Conservation (phyloP, 1,284 basidiomycete species). For the Leccinum proliferum region DNA sequence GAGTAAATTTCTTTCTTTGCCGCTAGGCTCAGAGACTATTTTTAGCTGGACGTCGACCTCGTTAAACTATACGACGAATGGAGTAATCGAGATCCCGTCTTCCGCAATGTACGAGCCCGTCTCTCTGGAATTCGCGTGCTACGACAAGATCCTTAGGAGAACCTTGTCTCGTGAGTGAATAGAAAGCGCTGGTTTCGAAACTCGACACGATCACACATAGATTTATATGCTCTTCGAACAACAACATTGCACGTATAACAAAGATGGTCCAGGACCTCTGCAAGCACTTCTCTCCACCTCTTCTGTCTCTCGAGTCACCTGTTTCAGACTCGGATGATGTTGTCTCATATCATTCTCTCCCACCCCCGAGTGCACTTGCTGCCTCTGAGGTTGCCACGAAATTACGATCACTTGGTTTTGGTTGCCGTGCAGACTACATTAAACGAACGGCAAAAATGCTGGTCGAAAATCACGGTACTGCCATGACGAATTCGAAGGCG, state of each 20-base stretch:
- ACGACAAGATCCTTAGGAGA: conserved; percentile 96
- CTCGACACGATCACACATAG: conserved; percentile 36
- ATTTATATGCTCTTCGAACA: conserved; percentile 98
- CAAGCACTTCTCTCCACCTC: conserved; percentile 61
- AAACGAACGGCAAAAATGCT: conserved; percentile 81
- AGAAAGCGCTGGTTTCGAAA: conserved; percentile 3
- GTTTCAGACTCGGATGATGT: conserved; percentile 22
- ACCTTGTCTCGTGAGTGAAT: conserved; percentile 75
- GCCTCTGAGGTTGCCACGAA: conserved; percentile 53
- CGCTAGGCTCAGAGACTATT: conserved; percentile 77
- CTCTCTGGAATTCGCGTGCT: conserved; percentile 73
- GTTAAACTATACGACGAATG: conserved; percentile 76
- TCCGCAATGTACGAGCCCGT: conserved; percentile 56
- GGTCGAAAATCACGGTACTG: conserved; percentile 45
- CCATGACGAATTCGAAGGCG: conserved; percentile 6
- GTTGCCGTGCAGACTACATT: conserved; percentile 92
- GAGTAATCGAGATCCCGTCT: conserved; percentile 71
- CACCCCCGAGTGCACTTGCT: conserved; percentile 67
- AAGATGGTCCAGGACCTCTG: conserved; percentile 82
- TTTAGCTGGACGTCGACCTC: conserved; percentile 81
- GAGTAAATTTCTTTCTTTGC: conserved; percentile 38
- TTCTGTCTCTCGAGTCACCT: conserved; percentile 51
- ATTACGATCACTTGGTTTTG: conserved; percentile 86
- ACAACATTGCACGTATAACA: conserved; percentile 91
- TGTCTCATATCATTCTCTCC: conserved; percentile 78